Evolutionary conservation across 1,284 basidiomycete genomes (phyloP).

Genomic region (Chondrostereum purpureum): DNA sequence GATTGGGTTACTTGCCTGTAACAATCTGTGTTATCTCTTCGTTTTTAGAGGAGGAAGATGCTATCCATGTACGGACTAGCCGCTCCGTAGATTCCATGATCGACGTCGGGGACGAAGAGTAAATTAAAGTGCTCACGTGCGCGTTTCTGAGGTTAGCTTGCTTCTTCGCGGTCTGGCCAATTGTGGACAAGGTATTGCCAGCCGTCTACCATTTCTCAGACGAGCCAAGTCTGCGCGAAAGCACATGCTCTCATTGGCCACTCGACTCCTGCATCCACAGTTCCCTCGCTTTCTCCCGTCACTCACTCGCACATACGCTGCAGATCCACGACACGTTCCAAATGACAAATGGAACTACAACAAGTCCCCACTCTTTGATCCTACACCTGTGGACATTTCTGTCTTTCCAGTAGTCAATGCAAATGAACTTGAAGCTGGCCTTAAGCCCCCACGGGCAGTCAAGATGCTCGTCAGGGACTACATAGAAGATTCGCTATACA

Average conservation of each 20-base stretch:
- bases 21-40: slow-evolving; percentile 56
- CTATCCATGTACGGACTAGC: slow-evolving; percentile 70
- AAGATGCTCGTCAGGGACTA: slow-evolving; percentile 96
- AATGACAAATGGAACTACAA: slow-evolving; percentile 71
- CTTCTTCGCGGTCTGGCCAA: no score
- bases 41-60: slow-evolving; percentile 51
- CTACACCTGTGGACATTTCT: slow-evolving; percentile 38
- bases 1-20: slow-evolving; percentile 35
- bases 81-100: slow-evolving; percentile 39
- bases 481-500: slow-evolving; percentile 95
- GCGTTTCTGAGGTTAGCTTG: no score
- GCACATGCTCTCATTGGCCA: not conserved
- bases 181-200: no score
- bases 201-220: no score
- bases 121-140: slow-evolving; percentile 8
- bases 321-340: not conserved
- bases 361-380: slow-evolving; percentile 42
- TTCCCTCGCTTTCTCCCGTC: not conserved
- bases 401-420: slow-evolving; percentile 69
- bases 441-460: slow-evolving; percentile 71
- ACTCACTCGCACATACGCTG: not conserved
- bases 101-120: slow-evolving; percentile 6
- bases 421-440: slow-evolving; percentile 54
- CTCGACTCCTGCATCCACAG: not conserved
- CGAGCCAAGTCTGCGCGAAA: not conserved